These are phyloP conservation scores for Pistacia atlantica DNA, from an alignment of 345 rosid genomes.

Conservation along the genomic window DNA sequence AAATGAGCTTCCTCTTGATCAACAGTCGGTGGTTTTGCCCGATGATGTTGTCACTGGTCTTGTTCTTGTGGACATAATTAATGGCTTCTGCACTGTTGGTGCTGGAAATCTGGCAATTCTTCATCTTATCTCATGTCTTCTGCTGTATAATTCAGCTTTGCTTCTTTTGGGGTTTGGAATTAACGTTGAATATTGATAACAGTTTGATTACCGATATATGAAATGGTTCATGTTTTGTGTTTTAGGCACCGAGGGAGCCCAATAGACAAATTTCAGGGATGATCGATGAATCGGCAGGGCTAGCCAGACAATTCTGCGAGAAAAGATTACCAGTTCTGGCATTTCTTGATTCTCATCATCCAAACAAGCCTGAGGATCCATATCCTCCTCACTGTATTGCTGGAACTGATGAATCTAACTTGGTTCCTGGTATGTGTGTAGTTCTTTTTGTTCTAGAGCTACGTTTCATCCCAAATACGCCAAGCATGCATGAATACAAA, in stretches of 20 bases:
- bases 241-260: constrained; percentile 39
- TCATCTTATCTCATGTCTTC: no score
- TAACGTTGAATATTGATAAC: no score
- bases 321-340: constrained; percentile 39
- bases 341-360: constrained; percentile 43
- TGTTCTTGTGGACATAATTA: constrained; percentile 51
- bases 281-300: constrained; percentile 32
- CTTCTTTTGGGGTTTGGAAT: no score
- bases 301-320: constrained; percentile 38
- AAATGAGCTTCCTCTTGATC: constrained; percentile 45
- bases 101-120: constrained; percentile 50
- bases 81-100: constrained; percentile 64
- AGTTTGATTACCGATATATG: not conserved
- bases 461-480: not conserved
- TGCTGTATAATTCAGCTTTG: no score
- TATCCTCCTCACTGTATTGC: constrained; percentile 43
- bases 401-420: constrained; percentile 42
- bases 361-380: constrained; percentile 43
- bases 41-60: constrained; percentile 44
- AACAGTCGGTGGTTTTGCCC: constrained; percentile 27
- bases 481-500: not conserved
- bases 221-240: not conserved
- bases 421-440: constrained; percentile 32
- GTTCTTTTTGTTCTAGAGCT: not conserved
- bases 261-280: constrained; percentile 34